Base-by-base conservation (phyloP, 1,139 yeast genomes). In the Nematodospora anomalae region DNA sequence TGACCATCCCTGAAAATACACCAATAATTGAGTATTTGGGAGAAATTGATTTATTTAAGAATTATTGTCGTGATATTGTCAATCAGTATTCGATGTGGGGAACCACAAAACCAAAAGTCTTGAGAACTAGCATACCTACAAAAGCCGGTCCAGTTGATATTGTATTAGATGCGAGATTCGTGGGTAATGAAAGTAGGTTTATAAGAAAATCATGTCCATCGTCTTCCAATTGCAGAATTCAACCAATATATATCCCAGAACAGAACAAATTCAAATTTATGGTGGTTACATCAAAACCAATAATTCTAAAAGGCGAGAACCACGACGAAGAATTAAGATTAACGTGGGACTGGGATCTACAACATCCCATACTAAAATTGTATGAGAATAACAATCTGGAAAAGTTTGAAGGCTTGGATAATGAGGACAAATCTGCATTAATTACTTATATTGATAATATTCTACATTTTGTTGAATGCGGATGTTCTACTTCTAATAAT, bases 71-170 rank as follows among this genome's bases (percentile, higher is more conserved):
- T 6, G 86, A 87, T 48, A 70, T 78, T 7, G 67, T 80, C 36
- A 92, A 90, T 56, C 95, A 88, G 53, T 90, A 88, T 56, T 62
- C 79, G 43, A 58, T 75, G n/a, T 79, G 89, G 76, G 96, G 96
- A 0, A 79, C 88, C 12, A 81, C 95, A 9, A 89, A 89, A 52
- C 92, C 94, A 2, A 79, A 79, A 38, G 95, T 87, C 1, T 58
- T 82, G 26, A 64, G 58, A 36, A 45, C 50, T 62, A 75, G 51
- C 65, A 74, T 57, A 67, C 80, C 14, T 50, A 53, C 43, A 52
- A 15, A 38, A 5, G 38, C 42, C 8, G 32, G 40, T 11, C 28
- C 47, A 0, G 37, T 74, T 36, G 83, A 84, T 1, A 49, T 92
- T 10, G 83, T 77, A 2, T 64, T 90, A 16, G 97, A 90, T 60